Base-by-base conservation (phyloP, 192 early-diverging fungal genomes). In the Blastocladiella britannica region DNA sequence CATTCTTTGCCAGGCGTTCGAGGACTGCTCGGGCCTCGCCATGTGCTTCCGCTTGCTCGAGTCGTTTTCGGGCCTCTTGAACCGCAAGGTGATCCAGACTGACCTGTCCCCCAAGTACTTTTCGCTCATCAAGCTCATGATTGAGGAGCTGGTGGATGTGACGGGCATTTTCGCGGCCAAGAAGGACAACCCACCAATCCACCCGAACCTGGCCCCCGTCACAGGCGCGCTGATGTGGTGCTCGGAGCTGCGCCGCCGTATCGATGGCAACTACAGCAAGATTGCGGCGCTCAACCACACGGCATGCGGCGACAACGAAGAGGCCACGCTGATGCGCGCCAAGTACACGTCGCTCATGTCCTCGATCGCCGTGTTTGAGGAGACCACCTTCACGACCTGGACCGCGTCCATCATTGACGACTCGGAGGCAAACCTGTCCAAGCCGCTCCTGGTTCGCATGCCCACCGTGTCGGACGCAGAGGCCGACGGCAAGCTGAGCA, bases 191-290 rank as follows among this genome's bases (percentile, higher is more conserved):
- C 75, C 75, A 12, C 77, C 76, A 7, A 79, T 81, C 52, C 79
- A 81, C 59, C 78, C 80, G 64, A 81, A 81, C 62, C 77, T 79
- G 77, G 78, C 79, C 2, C 79, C 79, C 0, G 71, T 81, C 22
- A 81, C 79, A 7, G 79, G 79, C 12, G 73, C 74, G 9, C 71
- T 81, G 28, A 68, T 70, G 7, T 81, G 79, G 79, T 56, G 67
- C 8, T 70, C 76, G 62, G 79, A 81, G 63, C 58, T 81, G 47
- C 80, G 77, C 56, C 75, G 80, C 53, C 53, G 79, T 7, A 77
- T 81, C 53, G 64, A 54, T 27, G 75, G 76, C 53, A 65, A 72
- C 4, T 76, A 80, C 74, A 75, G 80, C 28, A 81, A 79, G 60
- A 57, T 81, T 26, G 75, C 78, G 54, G 73, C 68, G 77, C 63